A percentile compares a stretch with the other conserved stretches of the same genome.
phyloP scores from a whole-genome alignment of 441 rosid species.

The Syzygium malaccense region DNA sequence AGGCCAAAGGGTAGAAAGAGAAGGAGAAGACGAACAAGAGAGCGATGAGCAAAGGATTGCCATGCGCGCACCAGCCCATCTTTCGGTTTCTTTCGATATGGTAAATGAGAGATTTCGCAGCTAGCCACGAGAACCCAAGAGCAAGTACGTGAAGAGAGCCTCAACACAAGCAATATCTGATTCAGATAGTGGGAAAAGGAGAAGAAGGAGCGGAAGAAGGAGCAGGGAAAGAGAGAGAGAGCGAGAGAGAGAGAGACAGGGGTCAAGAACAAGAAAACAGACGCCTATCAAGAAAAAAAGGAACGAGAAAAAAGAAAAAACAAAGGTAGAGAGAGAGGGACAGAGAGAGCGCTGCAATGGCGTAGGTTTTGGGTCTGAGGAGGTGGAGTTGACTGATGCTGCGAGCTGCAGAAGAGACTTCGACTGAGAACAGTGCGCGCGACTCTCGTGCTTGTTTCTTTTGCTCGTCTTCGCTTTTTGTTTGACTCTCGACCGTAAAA shows the following conservation, averaged over 20 bases:
- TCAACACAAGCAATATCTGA: not conserved
- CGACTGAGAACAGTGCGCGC: not conserved
- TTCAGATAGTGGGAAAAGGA: conserved; percentile 1
- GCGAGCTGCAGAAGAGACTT: not conserved
- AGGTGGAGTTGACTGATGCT: conserved; percentile 11
- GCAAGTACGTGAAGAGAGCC: not conserved
- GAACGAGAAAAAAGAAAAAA: not conserved
- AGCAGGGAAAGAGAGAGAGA: not conserved
- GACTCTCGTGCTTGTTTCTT: not conserved
- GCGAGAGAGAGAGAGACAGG: not conserved
- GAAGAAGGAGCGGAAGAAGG: not conserved
- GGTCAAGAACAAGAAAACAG: not conserved
- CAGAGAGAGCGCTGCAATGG: not conserved
- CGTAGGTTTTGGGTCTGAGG: not conserved
- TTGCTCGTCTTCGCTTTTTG: not conserved
- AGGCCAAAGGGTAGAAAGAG: conserved; percentile 13
- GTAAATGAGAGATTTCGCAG: not conserved
- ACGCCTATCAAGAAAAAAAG: not conserved
- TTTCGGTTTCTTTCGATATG: not conserved
- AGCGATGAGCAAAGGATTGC: not conserved
- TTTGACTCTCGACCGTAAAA: not conserved
- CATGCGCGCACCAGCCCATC: not conserved
- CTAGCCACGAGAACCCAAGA: not conserved
- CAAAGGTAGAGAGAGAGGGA: not conserved
- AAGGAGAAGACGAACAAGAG: not conserved